These are phyloP conservation scores for Dactylella cylindrospora DNA, from an alignment of 2,329 filamentous ascomycete species.

Conservation along the genomic window DNA sequence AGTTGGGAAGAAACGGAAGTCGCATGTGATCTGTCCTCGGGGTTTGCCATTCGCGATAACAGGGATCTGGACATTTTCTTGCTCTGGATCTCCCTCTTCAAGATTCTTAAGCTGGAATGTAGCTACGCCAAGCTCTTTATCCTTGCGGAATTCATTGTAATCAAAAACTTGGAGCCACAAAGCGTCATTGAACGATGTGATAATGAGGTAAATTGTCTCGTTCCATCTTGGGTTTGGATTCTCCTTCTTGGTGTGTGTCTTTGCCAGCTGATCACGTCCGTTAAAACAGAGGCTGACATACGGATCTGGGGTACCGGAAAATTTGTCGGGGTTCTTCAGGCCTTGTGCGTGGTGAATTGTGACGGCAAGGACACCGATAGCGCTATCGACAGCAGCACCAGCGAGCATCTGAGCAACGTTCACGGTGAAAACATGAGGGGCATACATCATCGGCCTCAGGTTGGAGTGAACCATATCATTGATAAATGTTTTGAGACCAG, in stretches of 20 bases:
- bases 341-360: slow-evolving; percentile 88
- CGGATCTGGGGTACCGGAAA: slow-evolving; percentile 86
- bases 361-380: slow-evolving; percentile 88
- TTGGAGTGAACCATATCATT: slow-evolving; percentile 94
- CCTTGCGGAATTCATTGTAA: slow-evolving; percentile 93
- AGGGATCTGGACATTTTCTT: slow-evolving; percentile 83
- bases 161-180: slow-evolving; percentile 84
- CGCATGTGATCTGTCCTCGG: slow-evolving; percentile 75
- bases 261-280: slow-evolving; percentile 74
- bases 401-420: slow-evolving; percentile 98
- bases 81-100: slow-evolving; percentile 69
- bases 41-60: slow-evolving; percentile 80
- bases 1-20: slow-evolving; percentile 94
- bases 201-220: slow-evolving; percentile 92
- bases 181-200: slow-evolving; percentile 85
- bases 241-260: slow-evolving; percentile 84
- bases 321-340: slow-evolving; percentile 92
- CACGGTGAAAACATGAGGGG: slow-evolving; percentile 94
- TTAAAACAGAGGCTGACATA: slow-evolving; percentile 86
- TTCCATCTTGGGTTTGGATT: slow-evolving; percentile 89
- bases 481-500: slow-evolving; percentile 89
- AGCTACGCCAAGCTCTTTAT: slow-evolving; percentile 87
- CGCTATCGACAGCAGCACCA: slow-evolving; percentile 89
- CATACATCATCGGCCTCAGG: slow-evolving; percentile 95
- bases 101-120: slow-evolving; percentile 83